Percentiles rank a stretch among this genome's conserved stretches.
These are phyloP conservation scores for Groenewaldozyma tartarivorans DNA, from an alignment of 805 yeast species.

Conservation along the genomic window DNA sequence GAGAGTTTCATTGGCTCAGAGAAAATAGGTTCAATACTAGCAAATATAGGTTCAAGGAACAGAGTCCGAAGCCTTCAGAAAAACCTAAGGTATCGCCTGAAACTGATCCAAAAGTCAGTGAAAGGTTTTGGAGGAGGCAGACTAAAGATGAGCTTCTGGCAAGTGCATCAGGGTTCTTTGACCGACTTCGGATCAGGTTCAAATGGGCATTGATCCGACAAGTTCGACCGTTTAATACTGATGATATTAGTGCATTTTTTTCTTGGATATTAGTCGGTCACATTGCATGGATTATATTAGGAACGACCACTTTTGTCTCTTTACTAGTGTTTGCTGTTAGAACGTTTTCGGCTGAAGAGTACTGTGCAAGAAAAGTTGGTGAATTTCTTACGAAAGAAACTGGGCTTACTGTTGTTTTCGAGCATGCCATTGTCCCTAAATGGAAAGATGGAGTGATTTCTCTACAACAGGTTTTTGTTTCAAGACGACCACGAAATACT, in stretches of 20 bases:
- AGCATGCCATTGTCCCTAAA: slow-evolving; percentile 87
- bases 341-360: slow-evolving; percentile 82
- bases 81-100: background rate
- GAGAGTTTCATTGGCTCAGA: too few relatives aligned
- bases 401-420: slow-evolving; percentile 76
- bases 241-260: slow-evolving; percentile 81
- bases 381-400: slow-evolving; percentile 76
- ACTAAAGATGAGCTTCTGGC: slow-evolving; percentile 36
- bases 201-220: slow-evolving; percentile 73
- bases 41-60: too few relatives aligned
- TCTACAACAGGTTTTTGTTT: slow-evolving; percentile 76
- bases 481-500: slow-evolving; percentile 52
- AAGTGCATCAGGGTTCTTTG: slow-evolving; percentile 32
- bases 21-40: too few relatives aligned
- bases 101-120: background rate
- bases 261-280: slow-evolving; percentile 92
- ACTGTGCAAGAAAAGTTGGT: slow-evolving; percentile 73
- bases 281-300: slow-evolving; percentile 64
- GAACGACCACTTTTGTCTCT: slow-evolving; percentile 89
- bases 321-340: slow-evolving; percentile 66
- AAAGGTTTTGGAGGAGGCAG: background rate
- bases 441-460: slow-evolving; percentile 84
- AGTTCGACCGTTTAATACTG: slow-evolving; percentile 80
- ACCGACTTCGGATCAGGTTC: slow-evolving; percentile 38
- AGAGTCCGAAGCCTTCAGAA: too few relatives aligned